These are phyloP conservation scores for Pulicaria dysenterica DNA, from an alignment of 129 eudicot genomes.

Conservation along the genomic window DNA sequence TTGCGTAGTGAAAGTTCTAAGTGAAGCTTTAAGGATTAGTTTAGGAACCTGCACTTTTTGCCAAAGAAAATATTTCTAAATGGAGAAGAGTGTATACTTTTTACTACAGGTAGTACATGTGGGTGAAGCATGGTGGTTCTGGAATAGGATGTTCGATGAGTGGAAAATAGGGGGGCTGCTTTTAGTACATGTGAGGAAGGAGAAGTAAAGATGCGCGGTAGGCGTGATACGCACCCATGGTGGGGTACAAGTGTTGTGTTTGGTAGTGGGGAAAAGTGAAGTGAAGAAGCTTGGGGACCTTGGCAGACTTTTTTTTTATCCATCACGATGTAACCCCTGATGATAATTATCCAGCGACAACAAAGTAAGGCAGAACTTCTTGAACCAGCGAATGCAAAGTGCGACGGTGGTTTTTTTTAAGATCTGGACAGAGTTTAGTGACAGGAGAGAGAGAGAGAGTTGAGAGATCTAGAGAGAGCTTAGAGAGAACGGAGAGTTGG, in stretches of 20 bases:
- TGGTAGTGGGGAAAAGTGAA: slow-evolving; percentile 41
- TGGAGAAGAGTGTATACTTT: neutral
- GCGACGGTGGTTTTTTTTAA: too few relatives aligned
- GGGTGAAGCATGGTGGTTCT: neutral
- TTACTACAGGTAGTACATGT: neutral
- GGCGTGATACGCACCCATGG: slow-evolving; percentile 36
- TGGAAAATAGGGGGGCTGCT: slow-evolving; percentile 25
- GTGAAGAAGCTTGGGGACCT: too few relatives aligned
- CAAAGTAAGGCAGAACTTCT: too few relatives aligned
- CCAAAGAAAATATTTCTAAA: neutral
- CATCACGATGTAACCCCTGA: too few relatives aligned
- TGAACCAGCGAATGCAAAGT: too few relatives aligned
- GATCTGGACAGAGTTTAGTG: too few relatives aligned
- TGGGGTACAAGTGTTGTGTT: slow-evolving; percentile 27
- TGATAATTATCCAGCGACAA: too few relatives aligned
- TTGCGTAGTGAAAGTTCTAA: slow-evolving; percentile 49
- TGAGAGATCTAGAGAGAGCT: too few relatives aligned
- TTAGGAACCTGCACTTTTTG: neutral
- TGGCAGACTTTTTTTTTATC: too few relatives aligned
- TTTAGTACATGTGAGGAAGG: slow-evolving; percentile 39
- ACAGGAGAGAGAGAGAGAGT: too few relatives aligned
- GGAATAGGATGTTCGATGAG: slow-evolving; percentile 8
- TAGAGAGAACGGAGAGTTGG: too few relatives aligned
- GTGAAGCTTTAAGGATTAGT: slow-evolving; percentile 36
- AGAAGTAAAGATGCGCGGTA: slow-evolving; percentile 25